Conservation (phyloP, 345 rosid species). For the Eucalyptus pauciflora region DNA sequence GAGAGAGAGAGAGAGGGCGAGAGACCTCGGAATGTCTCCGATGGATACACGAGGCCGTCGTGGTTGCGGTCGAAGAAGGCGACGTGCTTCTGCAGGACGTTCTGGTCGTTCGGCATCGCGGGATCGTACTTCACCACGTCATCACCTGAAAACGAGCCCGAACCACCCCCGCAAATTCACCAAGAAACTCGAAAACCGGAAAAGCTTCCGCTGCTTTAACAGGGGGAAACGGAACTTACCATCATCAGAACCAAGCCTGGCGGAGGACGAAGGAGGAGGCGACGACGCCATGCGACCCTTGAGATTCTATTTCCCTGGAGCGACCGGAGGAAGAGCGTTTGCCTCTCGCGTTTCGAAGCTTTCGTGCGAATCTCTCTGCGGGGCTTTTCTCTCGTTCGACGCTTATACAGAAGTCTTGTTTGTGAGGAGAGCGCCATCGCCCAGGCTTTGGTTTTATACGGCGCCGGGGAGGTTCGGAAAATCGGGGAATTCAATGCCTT, state of each 20-base stretch:
- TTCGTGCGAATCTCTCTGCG: not conserved
- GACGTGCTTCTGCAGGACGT: slow-evolving; percentile 56
- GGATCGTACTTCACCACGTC: not conserved
- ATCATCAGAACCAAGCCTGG: not conserved
- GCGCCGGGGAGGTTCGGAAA: not conserved
- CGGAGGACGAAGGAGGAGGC: not conserved
- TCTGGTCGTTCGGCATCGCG: not conserved
- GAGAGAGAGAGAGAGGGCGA: not conserved
- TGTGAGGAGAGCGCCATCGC: not conserved
- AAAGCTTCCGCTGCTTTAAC: not conserved
- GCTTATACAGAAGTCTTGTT: not conserved
- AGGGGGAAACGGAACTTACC: not conserved
- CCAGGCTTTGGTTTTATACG: not conserved
- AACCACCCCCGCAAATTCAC: not conserved
- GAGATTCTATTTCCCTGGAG: not conserved
- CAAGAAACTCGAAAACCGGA: not conserved
- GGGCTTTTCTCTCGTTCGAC: not conserved
- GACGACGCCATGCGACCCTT: not conserved
- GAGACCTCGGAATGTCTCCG: slow-evolving; percentile 66
- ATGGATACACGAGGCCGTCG: slow-evolving; percentile 73
- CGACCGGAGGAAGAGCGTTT: not conserved
- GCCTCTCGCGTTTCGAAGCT: too few relatives aligned
- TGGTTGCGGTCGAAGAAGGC: slow-evolving; percentile 73
- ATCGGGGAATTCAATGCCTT: not conserved
- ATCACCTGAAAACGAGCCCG: not conserved